A percentile compares a stretch with the other conserved stretches of the same genome.
These are phyloP conservation scores for Trypanosoma melophagium DNA, from an alignment of 208 protist genomes.

Conservation along the genomic window DNA sequence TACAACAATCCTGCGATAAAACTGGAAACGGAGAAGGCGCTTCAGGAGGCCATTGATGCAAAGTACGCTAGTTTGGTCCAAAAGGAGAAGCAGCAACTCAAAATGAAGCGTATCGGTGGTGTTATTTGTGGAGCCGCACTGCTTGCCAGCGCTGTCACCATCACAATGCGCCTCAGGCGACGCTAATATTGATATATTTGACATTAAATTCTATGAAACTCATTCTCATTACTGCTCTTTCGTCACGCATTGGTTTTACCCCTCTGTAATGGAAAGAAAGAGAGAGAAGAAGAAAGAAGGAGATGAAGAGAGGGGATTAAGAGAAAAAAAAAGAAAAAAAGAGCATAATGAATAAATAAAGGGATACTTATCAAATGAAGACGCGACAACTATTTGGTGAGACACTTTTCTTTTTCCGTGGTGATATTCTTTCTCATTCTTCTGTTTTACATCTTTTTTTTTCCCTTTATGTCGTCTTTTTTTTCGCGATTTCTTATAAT, in stretches of 20 bases:
- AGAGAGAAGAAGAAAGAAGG: background rate
- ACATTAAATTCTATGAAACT: no score
- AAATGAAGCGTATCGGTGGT: background rate
- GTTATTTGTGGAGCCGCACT: slow-evolving; percentile 8
- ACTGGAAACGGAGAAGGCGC: slow-evolving; percentile 51
- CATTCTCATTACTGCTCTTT: no score
- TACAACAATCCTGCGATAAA: slow-evolving; percentile 84
- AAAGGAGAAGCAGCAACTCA: background rate
- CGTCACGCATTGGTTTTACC: no score
- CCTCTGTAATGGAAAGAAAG: background rate
- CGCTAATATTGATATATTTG: background rate
- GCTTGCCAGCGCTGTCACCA: slow-evolving; percentile 18
- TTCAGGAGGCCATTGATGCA: slow-evolving; percentile 51
- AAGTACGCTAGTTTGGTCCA: slow-evolving; percentile 21
- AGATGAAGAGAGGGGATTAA: background rate
- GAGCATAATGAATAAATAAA: background rate
- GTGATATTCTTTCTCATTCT: no score
- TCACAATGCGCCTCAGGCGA: slow-evolving; percentile 20
- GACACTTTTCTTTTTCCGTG: no score
- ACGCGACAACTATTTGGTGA: no score
- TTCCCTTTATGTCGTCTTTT: background rate
- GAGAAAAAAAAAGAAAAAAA: background rate
- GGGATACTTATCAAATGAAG: no score
- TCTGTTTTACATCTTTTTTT: background rate
- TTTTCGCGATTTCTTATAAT: slow-evolving; percentile 17